These are phyloP conservation scores for Phytophthora melonis DNA, from an alignment of 352 stramenopile genomes.

Conservation along the genomic window DNA sequence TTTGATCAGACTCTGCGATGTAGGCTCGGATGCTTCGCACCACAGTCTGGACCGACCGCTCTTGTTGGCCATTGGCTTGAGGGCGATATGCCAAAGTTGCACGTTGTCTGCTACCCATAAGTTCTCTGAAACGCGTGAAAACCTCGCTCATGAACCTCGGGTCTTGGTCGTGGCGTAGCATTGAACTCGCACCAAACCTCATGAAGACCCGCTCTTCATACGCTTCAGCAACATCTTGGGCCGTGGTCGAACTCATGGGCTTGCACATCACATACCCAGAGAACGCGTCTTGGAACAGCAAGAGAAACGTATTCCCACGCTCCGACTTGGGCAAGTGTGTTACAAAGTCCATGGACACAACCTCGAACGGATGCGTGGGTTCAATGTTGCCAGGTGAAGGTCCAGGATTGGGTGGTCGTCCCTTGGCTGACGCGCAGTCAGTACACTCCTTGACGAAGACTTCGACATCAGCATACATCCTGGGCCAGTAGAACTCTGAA, in stretches of 20 bases:
- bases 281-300: not conserved
- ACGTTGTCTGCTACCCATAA: constrained; percentile 3
- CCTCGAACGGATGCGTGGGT: not conserved
- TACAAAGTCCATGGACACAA: not conserved
- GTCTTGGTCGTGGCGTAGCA: not conserved
- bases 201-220: not conserved
- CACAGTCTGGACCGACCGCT: constrained; percentile 5
- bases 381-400: constrained; percentile 10
- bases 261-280: not conserved
- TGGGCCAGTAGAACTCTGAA: no score
- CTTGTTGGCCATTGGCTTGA: constrained; percentile 11
- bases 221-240: not conserved
- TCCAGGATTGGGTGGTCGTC: constrained; percentile 5
- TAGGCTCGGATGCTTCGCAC: no score
- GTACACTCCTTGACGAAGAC: no score
- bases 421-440: no score
- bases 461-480: no score
- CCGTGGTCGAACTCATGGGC: not conserved
- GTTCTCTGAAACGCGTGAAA: constrained; percentile 6
- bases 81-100: constrained; percentile 20
- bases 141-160: not conserved
- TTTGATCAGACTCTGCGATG: no score
- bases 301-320: not conserved
- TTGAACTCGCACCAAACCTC: not conserved
- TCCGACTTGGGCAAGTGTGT: not conserved